Base-by-base conservation (phyloP, 202 grass and related monocot species). In the Thinopyrum obtusiflorum region DNA sequence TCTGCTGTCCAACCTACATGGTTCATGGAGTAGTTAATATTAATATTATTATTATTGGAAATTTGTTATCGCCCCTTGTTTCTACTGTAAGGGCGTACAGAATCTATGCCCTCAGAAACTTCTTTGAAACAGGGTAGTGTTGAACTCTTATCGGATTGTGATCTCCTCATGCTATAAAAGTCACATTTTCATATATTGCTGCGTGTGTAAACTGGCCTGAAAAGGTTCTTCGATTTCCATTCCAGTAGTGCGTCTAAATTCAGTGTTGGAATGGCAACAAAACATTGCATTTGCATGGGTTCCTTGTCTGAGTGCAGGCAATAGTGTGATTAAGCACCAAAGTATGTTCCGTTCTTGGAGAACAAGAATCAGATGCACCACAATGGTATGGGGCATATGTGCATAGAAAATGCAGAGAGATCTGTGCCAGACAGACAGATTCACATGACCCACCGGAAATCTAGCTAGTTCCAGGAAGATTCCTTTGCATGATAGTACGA, bases 391-490 rank as follows among this genome's bases (percentile, higher is more conserved):
- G 61, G 36, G 78, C 51, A 37, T 21, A 39, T 21, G 70, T 39
- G 77, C 47, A 51, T 37, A 70, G 15, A 81, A 53, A 80, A 33
- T 14, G 62, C 0, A 23, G 49, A 61, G 17, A 49, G 29, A 21
- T 77, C 23, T 33, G 18, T 80, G 65, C 26, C 29, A 53, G 40
- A 82, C 78, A 57, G 21, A 18, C 51, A 47, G 44, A 47, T 47
- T 35, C 78, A 84, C 61, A 49, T 89, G 83, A 59, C 9, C 24
- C 29, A 14, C 70, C 20, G 39, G 31, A 82, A 86, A 89, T 86
- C 33, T 89, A 60, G 84, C 59, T 89, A 59, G 65, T 67, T 83
- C 24, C 36, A 13, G n/a, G 31, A 86, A 89, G 62, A 76, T 82
- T 86, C 78, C 20, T 70, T 71, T 77, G 64, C 65, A 86, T 33